Evolutionary conservation across 208 protist species (phyloP), one percentile per base, ranked within the genome.

Genomic region (Acanthamoeba lenticulata): DNA sequence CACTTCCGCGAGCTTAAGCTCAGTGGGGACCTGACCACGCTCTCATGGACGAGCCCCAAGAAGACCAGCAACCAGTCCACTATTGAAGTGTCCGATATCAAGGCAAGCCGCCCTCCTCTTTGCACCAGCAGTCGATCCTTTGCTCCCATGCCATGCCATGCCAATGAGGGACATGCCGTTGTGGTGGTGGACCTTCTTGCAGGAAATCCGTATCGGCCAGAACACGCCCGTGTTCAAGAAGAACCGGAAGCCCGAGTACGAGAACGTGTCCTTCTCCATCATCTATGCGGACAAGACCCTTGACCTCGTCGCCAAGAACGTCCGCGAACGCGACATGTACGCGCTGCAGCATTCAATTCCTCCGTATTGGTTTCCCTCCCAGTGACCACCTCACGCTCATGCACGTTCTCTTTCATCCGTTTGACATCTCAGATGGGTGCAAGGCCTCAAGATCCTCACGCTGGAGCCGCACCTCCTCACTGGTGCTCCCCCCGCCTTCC

Each of bases 1-100:
- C 72, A 83, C 24, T 83, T 83, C n/a, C 72, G 72, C 1, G 34
- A 52, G 72, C 40, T 83, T 9, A 83, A 83, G 72, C 40, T 90
- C 15, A 90, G 47, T 47, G 81, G 24, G 3, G 47, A 90, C 32
- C 40, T 88, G 3, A 88, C 40, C 13, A 90, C 81, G 19, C 38
- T 90, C 2, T 67, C 49, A 13, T 90, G 81, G 81, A 90, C 81
- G 19, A 90, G 81, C 29, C 81, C 81, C 29, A 90, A 90, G 81
- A 90, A 90, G 52, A 57, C 81, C 49, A 47, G 34, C 38, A 67
- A 57, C 29, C 44, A 90, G 49, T 90, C 81, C 29, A 65, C 81
- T 29, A 67, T 90, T 47, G 49, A 45, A 6, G 81, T 90, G 1
- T 57, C 52, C 13, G 42, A 67, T 7, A 67, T 90, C 42, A 67